Evolutionary conservation across 1,284 basidiomycete species (phyloP), one percentile per base, ranked within the genome.

Genomic region (Cutaneotrichosporon spelunceum): DNA sequence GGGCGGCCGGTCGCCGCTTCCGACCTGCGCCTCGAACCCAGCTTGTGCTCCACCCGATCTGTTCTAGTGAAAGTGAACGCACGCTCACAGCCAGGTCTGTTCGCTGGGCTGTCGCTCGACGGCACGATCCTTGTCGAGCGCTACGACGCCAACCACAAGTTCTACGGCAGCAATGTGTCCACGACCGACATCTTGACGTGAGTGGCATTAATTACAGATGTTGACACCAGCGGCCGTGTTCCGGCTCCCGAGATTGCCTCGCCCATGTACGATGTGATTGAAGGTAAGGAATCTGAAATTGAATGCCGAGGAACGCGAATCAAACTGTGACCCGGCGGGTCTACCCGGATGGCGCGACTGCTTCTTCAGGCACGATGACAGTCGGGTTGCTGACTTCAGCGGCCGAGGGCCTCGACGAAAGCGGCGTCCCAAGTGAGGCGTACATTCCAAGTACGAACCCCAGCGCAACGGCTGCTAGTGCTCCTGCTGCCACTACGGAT

Each of bases 221-320:
- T 57, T 62, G 29, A 65, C 57, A 9, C 6, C 27, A 65, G 64
- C 50, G 60, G 95, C 45, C 88, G 89, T 44, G 93, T 98, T 0
- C 95, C 95, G 1, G 91, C 95, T 11, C 95, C 95, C 0, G 95
- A 98, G 79, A 92, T 95, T 57, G 95, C 95, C 0, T 92, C 90
- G 27, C 84, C 85, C 64, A 81, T 99, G 74, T 98, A 98, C 78
- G 95, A 97, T 76, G 89, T 96, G 70, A 93, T 97, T 70, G 94
- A 98, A 71, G 80, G 76, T 73, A 55, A 65, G 70, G n/a, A 66
- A 29, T 6, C 52, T 1, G n/a, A 13, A 27, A 21, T 19, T 7
- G 50, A 23, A 14, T 39, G 34, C 16, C 33, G 16, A 8, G 5
- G 56, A 57, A 27, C 11, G 23, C 14, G 24, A 39, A 26, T n/a